Percentiles rank a stretch among this genome's conserved stretches.
Evolutionary conservation across 495 filamentous ascomycete species (phyloP).

Genomic region (Chlorociboria aeruginascens): DNA sequence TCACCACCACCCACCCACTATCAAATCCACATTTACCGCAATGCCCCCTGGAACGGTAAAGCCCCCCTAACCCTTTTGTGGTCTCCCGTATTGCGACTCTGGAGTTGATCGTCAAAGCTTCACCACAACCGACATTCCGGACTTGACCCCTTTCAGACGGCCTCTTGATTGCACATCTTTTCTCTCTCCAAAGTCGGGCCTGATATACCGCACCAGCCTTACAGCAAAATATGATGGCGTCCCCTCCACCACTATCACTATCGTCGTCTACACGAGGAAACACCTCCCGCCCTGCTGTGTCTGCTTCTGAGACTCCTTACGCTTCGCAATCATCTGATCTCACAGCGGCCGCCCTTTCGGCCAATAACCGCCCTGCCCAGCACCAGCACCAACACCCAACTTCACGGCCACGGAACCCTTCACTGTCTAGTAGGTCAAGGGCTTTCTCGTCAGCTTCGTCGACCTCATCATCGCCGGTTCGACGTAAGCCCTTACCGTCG

Average conservation of each 20-base stretch:
- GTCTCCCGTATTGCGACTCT: neutral
- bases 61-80: neutral
- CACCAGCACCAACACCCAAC: neutral
- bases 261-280: neutral
- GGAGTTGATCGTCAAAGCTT: neutral
- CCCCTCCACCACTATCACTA: neutral
- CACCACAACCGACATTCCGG: neutral
- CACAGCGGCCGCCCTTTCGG: neutral
- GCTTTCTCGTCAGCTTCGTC: slow-evolving; percentile 12
- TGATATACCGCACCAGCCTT: neutral
- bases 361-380: slow-evolving; percentile 1
- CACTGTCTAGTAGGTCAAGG: slow-evolving; percentile 8
- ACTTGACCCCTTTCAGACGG: slow-evolving; percentile 11
- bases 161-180: slow-evolving; percentile 15
- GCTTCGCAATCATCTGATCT: slow-evolving; percentile 17
- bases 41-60: neutral
- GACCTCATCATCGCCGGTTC: slow-evolving; percentile 23
- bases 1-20: neutral
- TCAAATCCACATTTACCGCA: neutral
- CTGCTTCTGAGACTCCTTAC: slow-evolving; percentile 13
- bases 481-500: slow-evolving; percentile 41
- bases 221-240: slow-evolving; percentile 18
- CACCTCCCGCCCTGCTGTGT: slow-evolving; percentile 7
- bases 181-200: neutral
- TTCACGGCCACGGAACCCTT: slow-evolving; percentile 3